Evolutionary conservation across 2,329 filamentous ascomycete genomes (phyloP), one percentile per base, ranked within the genome.

Genomic region (Microcyclospora pomicola): DNA sequence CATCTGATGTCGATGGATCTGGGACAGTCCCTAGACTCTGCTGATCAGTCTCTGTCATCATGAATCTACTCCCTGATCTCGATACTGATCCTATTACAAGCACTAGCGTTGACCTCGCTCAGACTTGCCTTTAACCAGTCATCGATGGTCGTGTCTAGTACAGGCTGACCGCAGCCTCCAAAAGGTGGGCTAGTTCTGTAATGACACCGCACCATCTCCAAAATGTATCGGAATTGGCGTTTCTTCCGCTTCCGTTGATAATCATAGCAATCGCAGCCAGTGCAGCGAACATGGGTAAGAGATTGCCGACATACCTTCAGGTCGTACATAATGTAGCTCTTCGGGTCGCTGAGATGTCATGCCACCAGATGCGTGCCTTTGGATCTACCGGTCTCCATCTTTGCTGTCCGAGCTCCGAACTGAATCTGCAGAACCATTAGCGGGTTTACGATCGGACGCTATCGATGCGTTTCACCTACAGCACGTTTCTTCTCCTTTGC

Each of bases 401-500:
- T 64, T 6, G 61, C 61, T 10, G 61, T 65, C 6, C 61, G 54
- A 5, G 61, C 58, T 28, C 61, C 61, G 35, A 65, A 64, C 47
- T 65, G 62, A 14, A 65, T 65, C 61, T 63, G 38, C 34, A 30
- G 13, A n/a, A 14, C 6, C 14, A 13, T 27, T 15, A 15, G 24
- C 11, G 31, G 29, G 27, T 13, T 31, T 13, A 13, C 15, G 28
- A 27, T 15, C 14, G 9, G 12, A 13, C 10, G 31, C 6, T 33
- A 9, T 12, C 10, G 12, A 11, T 5, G 11, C 12, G 19, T 27
- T 9, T 2, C 9, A 65, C 78, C 56, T 64, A 86, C 82, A 13
- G 88, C 88, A 53, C 87, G 71, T 63, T 98, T 98, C 69, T 91
- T 94, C 61, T 96, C 87, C n/a, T 64, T 64, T 4, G 88, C 79